These are phyloP conservation scores for Leptomonas seymouri DNA, from an alignment of 208 protist genomes.

Conservation along the genomic window DNA sequence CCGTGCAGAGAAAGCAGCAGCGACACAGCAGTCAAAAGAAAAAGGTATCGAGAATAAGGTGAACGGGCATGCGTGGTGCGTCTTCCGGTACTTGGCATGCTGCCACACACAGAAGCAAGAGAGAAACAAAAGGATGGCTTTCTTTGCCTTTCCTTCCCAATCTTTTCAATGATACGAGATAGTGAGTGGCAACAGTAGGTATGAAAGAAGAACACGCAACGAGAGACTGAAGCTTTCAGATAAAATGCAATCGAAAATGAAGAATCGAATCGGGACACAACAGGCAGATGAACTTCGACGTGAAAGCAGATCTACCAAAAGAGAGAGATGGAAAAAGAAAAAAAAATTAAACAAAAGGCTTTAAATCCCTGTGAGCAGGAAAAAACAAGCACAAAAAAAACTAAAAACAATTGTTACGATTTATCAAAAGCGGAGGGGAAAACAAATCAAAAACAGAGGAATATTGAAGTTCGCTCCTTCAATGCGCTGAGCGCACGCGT, in stretches of 20 bases:
- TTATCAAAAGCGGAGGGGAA: background rate
- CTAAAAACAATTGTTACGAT: background rate
- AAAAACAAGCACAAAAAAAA: constrained; percentile 9
- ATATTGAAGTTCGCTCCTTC: background rate
- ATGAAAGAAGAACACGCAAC: background rate
- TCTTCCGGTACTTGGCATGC: constrained; percentile 10
- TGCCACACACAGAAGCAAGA: constrained; percentile 8
- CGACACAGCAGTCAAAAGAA: constrained; percentile 11
- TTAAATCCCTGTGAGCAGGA: background rate
- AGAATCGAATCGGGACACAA: constrained; percentile 5
- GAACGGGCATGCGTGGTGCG: background rate
- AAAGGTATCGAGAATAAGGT: constrained; percentile 13
- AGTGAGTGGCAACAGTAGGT: background rate
- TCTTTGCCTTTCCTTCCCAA: too few relatives aligned
- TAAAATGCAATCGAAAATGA: background rate
- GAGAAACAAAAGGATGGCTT: constrained; percentile 11
- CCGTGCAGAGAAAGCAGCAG: constrained; percentile 26
- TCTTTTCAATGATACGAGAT: background rate
- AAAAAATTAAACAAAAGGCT: constrained; percentile 11
- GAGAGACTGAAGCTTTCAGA: background rate
- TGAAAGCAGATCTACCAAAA: background rate
- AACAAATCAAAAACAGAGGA: constrained; percentile 1
- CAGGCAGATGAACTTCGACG: constrained; percentile 2
- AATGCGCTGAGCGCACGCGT: background rate
- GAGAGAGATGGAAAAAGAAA: background rate